phyloP scores from a whole-genome alignment of 108 stramenopile genomes.

The Skeletonema costatum region DNA sequence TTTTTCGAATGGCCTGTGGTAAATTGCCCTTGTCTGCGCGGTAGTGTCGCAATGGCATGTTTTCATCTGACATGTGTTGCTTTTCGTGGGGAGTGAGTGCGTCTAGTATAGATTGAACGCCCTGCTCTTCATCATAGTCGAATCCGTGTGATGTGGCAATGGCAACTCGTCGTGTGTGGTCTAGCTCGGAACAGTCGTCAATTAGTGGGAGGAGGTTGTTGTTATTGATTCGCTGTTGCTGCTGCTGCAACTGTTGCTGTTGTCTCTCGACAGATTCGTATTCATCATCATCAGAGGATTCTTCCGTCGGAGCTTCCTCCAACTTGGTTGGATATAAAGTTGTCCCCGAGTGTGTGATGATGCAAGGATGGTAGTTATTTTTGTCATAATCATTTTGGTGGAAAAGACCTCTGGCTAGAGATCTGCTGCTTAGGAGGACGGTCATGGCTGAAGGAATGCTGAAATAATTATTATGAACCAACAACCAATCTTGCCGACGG shows the following conservation, averaged over 20 bases:
- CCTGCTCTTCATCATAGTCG: conserved; percentile 46
- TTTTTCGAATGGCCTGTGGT: conserved; percentile 62
- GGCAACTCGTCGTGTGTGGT: conserved; percentile 15
- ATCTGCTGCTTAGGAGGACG: neutral
- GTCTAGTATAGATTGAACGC: conserved; percentile 45
- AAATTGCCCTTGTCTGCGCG: conserved; percentile 82
- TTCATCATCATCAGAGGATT: neutral
- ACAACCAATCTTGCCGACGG: too few relatives aligned
- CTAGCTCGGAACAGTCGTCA: conserved; percentile 32
- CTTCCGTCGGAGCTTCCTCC: neutral
- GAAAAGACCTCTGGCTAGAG: neutral
- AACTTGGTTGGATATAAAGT: neutral
- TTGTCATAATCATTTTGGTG: neutral
- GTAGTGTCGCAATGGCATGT: conserved; percentile 80
- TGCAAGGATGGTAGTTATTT: neutral
- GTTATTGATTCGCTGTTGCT: neutral
- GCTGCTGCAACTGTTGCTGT: neutral
- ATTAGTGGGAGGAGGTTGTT: conserved; percentile 10
- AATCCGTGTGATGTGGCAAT: conserved; percentile 19
- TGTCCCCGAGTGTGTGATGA: neutral
- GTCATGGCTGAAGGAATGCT: neutral
- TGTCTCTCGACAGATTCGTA: neutral
- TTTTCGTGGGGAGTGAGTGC: conserved; percentile 60
- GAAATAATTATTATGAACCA: too few relatives aligned
- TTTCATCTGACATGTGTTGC: conserved; percentile 55